Base-by-base conservation (phyloP, 441 rosid genomes). In the Adansonia grandidieri region DNA sequence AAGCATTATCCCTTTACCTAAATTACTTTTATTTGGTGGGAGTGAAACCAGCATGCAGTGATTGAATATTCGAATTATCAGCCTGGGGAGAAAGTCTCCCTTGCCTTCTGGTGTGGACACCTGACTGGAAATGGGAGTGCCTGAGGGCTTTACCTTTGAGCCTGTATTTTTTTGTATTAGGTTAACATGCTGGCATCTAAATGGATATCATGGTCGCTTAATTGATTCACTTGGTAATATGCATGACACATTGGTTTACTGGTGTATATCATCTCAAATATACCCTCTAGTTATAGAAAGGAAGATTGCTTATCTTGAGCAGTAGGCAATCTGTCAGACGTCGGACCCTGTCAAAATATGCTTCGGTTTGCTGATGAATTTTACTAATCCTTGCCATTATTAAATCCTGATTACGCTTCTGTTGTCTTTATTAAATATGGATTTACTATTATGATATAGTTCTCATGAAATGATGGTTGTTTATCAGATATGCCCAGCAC, bases 401-500 rank as follows among this genome's bases (percentile, higher is more conserved):
- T 24, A 20, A 15, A 17, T 37, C 53, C 60, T 22, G 62, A 24
- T 15, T 65, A 9, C 19, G 60, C 53, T 60, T 14, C 73, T 11
- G 6, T 61, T 37, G 57, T 78, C 17, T 6, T 75, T 75, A 2
- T 51, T 50, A 48, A 45, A 54, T 28, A 69, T 78, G 61, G 15
- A 14, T 37, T 78, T 65, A 32, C 51, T 51, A 53, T 56, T 51
- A 68, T 51, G 51, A 19, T 20, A 13, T 73, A 53, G 6, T 78
- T 78, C 72, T 85, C 45, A 85, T 64, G 69, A 32, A 56, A 15
- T 67, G 53, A 9, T 72, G 71, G 48, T 80, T 45, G 75, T 74
- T 82, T 78, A 73, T 80, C 85, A 92, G 98, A 84, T 96, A 71
- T 96, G 99, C 76, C 99, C 99, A 61, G 98, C 98, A 47, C 99